Base-by-base conservation (phyloP, 2,329 filamentous ascomycete species). In the Pyrenochaeta sp. region DNA sequence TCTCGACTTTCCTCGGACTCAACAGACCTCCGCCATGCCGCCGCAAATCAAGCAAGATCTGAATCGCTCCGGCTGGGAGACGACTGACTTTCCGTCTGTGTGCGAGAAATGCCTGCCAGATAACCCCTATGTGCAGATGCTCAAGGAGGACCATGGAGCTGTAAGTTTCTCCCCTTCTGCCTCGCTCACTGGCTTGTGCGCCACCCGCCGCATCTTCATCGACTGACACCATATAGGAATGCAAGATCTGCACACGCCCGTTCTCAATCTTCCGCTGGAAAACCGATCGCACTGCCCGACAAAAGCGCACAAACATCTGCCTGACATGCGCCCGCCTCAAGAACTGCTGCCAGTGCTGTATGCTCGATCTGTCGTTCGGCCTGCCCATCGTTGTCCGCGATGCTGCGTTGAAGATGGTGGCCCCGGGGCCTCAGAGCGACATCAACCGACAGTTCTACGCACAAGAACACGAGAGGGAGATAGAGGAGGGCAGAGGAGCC, bases 281-380 rank as follows among this genome's bases (percentile, higher is more conserved):
- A 62, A 86, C 89, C 53, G 92, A 96, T 70, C 89, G 94, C 44
- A 94, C 92, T 3, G 85, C 91, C 18, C 89, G 92, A 51, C 92
- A 93, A 72, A 96, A 95, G 75, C 87, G 89, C 57, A 97, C 93
- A 41, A 96, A 90, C 63, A 95, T 97, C 63, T 99, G 94, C 72
- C 80, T 99, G 17, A 99, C 94, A 27, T 99, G 94, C 77, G 93
- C 94, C 15, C 88, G 94, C 30, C 81, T 97, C 57, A 99, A 99
- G 76, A 99, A 99, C 77, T 97, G 94, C 77, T 99, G 94, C 68
- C 94, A 99, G 77, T 93, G 88, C 75, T 99, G 94, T 78, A 97
- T 97, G 90, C 86, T 99, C 39, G 94, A 99, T 80, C 77, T 99
- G 48, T 93, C 90, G 9, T 99, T 97, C 66, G 95, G 94, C 17